phyloP scores from a whole-genome alignment of 208 protist species.

The Trypanosoma boissoni region DNA sequence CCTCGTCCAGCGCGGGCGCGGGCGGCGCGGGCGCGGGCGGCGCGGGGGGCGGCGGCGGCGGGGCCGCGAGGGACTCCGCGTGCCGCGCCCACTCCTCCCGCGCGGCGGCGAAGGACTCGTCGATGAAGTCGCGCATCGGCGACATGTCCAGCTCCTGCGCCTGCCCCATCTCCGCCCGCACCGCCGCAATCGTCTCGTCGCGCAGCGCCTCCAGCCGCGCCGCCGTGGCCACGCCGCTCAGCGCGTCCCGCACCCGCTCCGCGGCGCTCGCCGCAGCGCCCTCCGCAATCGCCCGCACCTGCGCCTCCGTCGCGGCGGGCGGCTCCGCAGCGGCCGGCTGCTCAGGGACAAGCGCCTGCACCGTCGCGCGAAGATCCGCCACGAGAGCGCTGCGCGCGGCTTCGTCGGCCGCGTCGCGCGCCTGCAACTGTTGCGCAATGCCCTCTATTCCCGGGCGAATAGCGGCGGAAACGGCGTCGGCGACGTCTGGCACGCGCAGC shows the following conservation, averaged over 20 bases:
- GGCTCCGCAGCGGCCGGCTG: conserved; percentile 10
- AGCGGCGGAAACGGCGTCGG: too few relatives aligned
- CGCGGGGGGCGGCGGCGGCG: too few relatives aligned
- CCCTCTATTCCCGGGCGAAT: neutral
- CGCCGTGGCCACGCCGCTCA: conserved; percentile 8
- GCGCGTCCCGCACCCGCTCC: conserved; percentile 7
- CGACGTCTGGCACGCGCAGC: neutral
- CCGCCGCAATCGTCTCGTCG: neutral
- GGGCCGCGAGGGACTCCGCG: neutral
- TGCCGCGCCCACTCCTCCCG: neutral
- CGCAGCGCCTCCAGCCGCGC: conserved; percentile 3
- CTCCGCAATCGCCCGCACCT: conserved; percentile 9
- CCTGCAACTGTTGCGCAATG: neutral
- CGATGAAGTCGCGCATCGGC: too few relatives aligned
- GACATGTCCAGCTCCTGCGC: too few relatives aligned
- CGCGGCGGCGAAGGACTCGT: too few relatives aligned
- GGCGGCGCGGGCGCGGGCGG: too few relatives aligned
- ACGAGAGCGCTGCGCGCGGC: too few relatives aligned
- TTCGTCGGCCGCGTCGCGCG: neutral
- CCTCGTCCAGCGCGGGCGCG: neutral
- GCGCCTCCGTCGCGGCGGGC: conserved; percentile 20
- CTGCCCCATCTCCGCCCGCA: too few relatives aligned
- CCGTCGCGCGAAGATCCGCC: conserved; percentile 11
- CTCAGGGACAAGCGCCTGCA: conserved; percentile 17
- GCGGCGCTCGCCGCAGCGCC: neutral